Conservation (phyloP, 163 green algal genomes). For the Scenedesmus sp. region DNA sequence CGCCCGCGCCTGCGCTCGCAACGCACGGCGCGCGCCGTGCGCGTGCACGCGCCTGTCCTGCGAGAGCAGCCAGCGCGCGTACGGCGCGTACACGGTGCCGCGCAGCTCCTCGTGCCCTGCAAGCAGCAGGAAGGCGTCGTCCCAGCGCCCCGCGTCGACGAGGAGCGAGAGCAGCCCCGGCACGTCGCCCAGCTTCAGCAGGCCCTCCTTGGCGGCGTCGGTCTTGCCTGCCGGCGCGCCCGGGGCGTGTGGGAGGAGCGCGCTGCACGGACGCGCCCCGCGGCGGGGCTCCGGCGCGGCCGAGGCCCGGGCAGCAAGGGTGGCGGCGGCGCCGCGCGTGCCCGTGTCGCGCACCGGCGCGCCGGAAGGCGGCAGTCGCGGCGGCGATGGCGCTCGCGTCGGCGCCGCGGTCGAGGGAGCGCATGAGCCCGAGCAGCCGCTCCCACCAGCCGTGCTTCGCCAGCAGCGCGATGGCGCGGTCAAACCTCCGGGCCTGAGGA, state of each 20-base stretch:
- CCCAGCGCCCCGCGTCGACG: constrained; percentile 51
- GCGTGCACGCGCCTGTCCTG: constrained; percentile 30
- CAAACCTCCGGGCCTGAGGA: constrained; percentile 71
- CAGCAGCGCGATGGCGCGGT: constrained; percentile 77
- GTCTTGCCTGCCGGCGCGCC: constrained; percentile 15
- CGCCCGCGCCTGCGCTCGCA: too few relatives aligned
- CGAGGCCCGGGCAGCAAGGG: too few relatives aligned
- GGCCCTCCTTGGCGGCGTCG: constrained; percentile 57
- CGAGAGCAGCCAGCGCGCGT: constrained; percentile 67
- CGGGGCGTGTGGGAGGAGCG: too few relatives aligned
- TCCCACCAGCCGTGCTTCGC: constrained; percentile 67
- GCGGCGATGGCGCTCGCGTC: constrained; percentile 39
- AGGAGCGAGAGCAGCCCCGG: constrained; percentile 55
- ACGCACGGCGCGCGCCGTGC: not conserved
- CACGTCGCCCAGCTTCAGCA: constrained; percentile 65
- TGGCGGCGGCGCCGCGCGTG: too few relatives aligned
- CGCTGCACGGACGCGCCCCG: too few relatives aligned
- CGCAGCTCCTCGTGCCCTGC: constrained; percentile 43
- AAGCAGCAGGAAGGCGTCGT: constrained; percentile 52
- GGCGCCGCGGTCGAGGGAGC: constrained; percentile 57
- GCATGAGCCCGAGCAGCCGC: constrained; percentile 54
- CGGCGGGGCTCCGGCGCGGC: too few relatives aligned
- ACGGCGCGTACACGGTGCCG: constrained; percentile 70
- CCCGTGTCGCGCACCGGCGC: constrained; percentile 42
- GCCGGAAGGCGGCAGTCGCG: constrained; percentile 62